These are phyloP conservation scores for Pichia cephalocereana DNA, from an alignment of 805 yeast species.

Conservation along the genomic window DNA sequence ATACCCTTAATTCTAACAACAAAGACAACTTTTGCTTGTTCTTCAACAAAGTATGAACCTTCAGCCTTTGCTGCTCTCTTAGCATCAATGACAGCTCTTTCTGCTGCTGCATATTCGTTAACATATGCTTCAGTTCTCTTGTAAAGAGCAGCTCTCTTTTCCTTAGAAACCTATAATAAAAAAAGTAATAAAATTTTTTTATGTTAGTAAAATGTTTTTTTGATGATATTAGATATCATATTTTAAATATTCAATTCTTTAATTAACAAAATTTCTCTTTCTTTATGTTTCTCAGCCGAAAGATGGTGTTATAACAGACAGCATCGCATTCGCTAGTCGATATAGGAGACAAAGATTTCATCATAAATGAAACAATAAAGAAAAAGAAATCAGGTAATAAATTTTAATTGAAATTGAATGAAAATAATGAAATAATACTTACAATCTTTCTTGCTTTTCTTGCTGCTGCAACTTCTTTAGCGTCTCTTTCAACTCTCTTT, in stretches of 20 bases:
- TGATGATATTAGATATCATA: too few species aligned
- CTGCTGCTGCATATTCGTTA: slow-evolving; percentile 88
- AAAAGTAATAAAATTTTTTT: not conserved
- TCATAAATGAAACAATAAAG: slow-evolving; percentile 19
- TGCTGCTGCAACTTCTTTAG: slow-evolving; percentile 73
- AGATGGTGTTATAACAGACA: slow-evolving; percentile 72
- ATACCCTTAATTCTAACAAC: slow-evolving; percentile 99
- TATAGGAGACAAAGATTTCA: slow-evolving; percentile 36
- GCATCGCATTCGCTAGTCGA: slow-evolving; percentile 67
- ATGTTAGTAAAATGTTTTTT: slow-evolving; percentile 13
- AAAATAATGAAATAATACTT: slow-evolving; percentile 34
- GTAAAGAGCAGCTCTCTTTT: slow-evolving; percentile 42
- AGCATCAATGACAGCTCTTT: slow-evolving; percentile 77
- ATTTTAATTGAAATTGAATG: not conserved
- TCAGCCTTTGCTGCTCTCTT: slow-evolving; percentile 91
- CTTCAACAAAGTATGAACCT: slow-evolving; percentile 91
- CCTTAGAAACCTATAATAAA: slow-evolving; percentile 32
- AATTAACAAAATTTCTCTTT: not conserved
- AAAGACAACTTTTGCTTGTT: slow-evolving; percentile 89
- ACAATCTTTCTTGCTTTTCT: slow-evolving; percentile 72
- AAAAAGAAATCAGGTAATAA: not conserved
- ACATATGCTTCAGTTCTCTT: slow-evolving; percentile 96
- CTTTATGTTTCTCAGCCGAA: slow-evolving; percentile 39
- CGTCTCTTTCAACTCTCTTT: slow-evolving; percentile 68
- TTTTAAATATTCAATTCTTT: not conserved